Conservation (phyloP, 2,329 filamentous ascomycete genomes). For the Diaporthe ampelina region DNA sequence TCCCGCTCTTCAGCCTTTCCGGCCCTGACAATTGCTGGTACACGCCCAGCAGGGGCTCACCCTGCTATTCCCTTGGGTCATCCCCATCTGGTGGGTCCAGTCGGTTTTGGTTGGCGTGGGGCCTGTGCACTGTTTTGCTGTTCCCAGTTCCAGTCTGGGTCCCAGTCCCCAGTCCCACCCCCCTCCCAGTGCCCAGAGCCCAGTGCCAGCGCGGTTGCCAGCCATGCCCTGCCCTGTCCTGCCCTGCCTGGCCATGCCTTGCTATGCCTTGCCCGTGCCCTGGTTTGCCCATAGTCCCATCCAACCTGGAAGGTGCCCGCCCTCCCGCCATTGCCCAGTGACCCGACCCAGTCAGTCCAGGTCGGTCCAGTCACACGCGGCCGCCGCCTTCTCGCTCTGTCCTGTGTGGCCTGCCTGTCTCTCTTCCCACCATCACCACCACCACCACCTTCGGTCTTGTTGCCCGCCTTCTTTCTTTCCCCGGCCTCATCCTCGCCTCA, state of each 20-base stretch:
- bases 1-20: conserved; percentile 21
- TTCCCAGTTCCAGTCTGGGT: background rate
- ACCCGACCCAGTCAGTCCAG: conserved; percentile 14
- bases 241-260: conserved; percentile 1
- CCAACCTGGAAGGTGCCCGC: conserved; percentile 32
- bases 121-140: conserved; percentile 37
- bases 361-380: conserved; percentile 27
- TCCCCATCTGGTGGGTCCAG: conserved; percentile 31
- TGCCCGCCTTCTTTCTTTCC: conserved; percentile 33
- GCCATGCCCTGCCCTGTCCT: conserved; percentile 16
- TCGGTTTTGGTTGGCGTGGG: conserved; percentile 35
- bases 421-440: conserved; percentile 48
- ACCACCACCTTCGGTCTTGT: conserved; percentile 47
- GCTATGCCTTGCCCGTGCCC: conserved; percentile 17
- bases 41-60: conserved; percentile 28
- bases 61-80: conserved; percentile 17
- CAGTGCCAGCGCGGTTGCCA: conserved; percentile 27
- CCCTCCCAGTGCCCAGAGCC: conserved; percentile 3
- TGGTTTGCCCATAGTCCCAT: conserved; percentile 12
- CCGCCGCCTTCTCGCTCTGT: conserved; percentile 43
- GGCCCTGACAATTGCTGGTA: conserved; percentile 29
- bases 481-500: conserved; percentile 36
- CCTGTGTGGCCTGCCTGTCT: conserved; percentile 41
- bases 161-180: background rate
- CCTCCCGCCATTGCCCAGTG: conserved; percentile 4